phyloP scores from a whole-genome alignment of 2,329 filamentous ascomycete genomes.

The Colletotrichum godetiae region DNA sequence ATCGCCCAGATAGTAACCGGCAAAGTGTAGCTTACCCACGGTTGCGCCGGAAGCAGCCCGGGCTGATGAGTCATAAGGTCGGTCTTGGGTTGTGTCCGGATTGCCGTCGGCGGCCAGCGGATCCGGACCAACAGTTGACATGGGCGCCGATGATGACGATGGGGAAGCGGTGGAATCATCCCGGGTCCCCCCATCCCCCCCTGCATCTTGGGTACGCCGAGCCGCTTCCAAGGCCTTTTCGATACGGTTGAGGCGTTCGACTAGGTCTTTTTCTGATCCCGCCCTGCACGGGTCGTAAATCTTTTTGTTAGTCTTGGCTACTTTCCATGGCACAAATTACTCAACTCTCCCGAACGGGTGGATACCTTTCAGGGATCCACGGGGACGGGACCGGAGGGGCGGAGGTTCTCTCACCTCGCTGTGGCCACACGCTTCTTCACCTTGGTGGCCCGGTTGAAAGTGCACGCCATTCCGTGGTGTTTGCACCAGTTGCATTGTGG shows the following conservation, averaged over 20 bases:
- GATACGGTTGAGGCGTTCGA: constrained; percentile 52
- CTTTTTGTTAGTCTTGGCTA: not conserved
- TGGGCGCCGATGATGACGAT: constrained; percentile 18
- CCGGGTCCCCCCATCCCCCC: not conserved
- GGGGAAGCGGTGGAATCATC: constrained; percentile 12
- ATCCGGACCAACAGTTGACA: constrained; percentile 8
- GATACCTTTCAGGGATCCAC: not conserved
- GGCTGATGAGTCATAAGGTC: constrained; percentile 20
- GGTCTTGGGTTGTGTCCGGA: constrained; percentile 16
- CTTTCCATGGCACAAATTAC: not conserved
- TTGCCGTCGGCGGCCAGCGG: constrained; percentile 18
- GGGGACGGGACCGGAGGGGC: not conserved
- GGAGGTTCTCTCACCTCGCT: constrained; percentile 17
- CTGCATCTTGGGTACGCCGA: constrained; percentile 25
- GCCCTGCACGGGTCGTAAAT: constrained; percentile 26
- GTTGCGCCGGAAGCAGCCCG: constrained; percentile 25
- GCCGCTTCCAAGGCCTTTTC: constrained; percentile 48
- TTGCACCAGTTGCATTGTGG: constrained; percentile 62
- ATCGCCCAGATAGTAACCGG: constrained; percentile 57
- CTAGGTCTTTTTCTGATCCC: constrained; percentile 43
- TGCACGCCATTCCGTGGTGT: constrained; percentile 59
- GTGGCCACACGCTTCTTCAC: constrained; percentile 27
- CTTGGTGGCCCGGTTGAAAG: constrained; percentile 46
- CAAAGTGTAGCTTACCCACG: constrained; percentile 57
- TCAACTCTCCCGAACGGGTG: not conserved